Percentiles rank a stretch among this genome's conserved stretches.
phyloP scores from a whole-genome alignment of 169 alveolate species.

The Eimeria praecox region DNA sequence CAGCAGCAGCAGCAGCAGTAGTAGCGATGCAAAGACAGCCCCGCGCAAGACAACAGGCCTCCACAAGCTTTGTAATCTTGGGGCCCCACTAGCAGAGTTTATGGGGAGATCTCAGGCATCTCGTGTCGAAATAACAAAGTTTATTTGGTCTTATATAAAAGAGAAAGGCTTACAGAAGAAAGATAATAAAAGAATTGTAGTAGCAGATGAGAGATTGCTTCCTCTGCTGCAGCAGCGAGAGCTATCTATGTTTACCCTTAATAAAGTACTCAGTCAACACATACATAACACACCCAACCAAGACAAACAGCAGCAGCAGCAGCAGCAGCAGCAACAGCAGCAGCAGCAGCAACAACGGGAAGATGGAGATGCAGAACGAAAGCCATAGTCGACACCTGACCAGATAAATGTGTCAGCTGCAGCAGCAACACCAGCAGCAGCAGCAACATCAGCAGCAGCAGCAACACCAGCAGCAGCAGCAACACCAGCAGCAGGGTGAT shows the following conservation, averaged over 20 bases:
- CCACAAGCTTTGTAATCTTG: conserved; percentile 59
- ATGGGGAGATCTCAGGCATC: conserved; percentile 76
- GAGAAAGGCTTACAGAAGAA: conserved; percentile 29
- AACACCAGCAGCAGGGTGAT: not conserved
- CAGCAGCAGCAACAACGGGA: conserved; percentile 19
- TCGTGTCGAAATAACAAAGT: conserved; percentile 67
- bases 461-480: conserved; percentile 6
- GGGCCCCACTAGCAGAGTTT: conserved; percentile 68
- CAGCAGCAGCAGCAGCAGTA: conserved; percentile 63
- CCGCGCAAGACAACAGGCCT: conserved; percentile 45
- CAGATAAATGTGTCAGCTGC: not conserved
- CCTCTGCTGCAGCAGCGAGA: conserved; percentile 66
- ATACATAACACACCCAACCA: conserved; percentile 5
- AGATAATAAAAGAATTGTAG: conserved; percentile 25
- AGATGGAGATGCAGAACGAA: not conserved
- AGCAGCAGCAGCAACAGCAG: conserved; percentile 45
- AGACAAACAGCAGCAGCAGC: conserved; percentile 28
- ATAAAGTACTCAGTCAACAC: conserved; percentile 47
- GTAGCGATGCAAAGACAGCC: not conserved
- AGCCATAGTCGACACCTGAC: not conserved
- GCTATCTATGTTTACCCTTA: conserved; percentile 73
- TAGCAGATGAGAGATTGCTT: conserved; percentile 39
- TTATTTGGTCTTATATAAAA: conserved; percentile 43
- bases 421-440: conserved; percentile 5
- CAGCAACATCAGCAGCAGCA: conserved; percentile 14